These are phyloP conservation scores for Neurospora pannonica DNA, from an alignment of 495 filamentous ascomycete species.

Conservation along the genomic window DNA sequence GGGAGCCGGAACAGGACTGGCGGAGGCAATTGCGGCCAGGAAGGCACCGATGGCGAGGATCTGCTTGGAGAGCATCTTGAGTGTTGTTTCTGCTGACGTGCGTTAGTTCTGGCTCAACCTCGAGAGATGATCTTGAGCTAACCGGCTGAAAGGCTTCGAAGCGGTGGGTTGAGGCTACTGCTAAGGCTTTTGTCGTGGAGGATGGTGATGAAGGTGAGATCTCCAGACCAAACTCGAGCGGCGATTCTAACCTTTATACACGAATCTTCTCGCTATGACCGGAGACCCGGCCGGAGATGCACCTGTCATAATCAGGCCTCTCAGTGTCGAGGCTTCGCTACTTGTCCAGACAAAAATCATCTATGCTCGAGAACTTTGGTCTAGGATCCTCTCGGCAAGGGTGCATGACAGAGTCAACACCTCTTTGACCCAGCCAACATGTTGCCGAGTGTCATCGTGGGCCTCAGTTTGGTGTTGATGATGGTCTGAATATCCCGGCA, in stretches of 20 bases:
- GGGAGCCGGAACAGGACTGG: not conserved
- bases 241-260: not conserved
- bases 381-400: not conserved
- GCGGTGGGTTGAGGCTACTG: not conserved
- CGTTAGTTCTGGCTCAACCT: not conserved
- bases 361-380: not conserved
- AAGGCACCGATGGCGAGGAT: not conserved
- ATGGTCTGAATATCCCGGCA: not conserved
- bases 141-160: not conserved
- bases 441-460: not conserved
- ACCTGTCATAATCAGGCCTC: not conserved
- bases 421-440: not conserved
- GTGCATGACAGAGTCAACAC: not conserved
- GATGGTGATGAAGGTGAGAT: not conserved
- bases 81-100: not conserved
- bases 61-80: not conserved
- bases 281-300: not conserved
- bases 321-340: not conserved
- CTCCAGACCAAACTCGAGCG: not conserved
- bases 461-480: not conserved
- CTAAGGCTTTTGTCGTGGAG: not conserved
- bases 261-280: not conserved
- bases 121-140: not conserved
- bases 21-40: not conserved
- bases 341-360: not conserved